Conservation (phyloP, 1,284 basidiomycete genomes). For the Leccinum subfulvum region DNA sequence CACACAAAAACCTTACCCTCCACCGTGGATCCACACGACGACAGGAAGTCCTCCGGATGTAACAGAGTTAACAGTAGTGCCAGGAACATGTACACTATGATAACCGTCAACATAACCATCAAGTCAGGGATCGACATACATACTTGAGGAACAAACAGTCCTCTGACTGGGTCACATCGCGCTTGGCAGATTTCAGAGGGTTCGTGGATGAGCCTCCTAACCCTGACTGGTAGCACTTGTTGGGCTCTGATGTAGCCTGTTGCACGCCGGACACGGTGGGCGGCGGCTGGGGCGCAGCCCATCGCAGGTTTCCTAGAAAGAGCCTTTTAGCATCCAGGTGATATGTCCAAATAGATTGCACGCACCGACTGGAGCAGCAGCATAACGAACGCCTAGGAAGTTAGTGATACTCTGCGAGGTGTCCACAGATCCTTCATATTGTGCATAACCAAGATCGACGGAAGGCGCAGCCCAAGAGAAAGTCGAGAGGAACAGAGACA, state of each 20-base stretch:
- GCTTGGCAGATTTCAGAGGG: slow-evolving; percentile 8
- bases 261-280: slow-evolving; percentile 19
- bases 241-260: slow-evolving; percentile 20
- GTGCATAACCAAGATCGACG: slow-evolving; percentile 31
- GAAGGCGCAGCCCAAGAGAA: background rate
- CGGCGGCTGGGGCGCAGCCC: slow-evolving; percentile 27
- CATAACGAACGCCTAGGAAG: slow-evolving; percentile 36
- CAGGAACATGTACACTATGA: slow-evolving; percentile 30
- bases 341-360: background rate
- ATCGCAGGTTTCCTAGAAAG: slow-evolving; percentile 27
- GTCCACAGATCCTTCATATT: slow-evolving; percentile 33
- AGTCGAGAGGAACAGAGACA: background rate
- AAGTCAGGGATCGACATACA: background rate
- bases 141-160: slow-evolving; percentile 37
- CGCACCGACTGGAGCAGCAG: slow-evolving; percentile 33
- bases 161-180: slow-evolving; percentile 19
- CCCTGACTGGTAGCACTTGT: slow-evolving; percentile 20
- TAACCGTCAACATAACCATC: background rate
- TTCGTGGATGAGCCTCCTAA: slow-evolving; percentile 2
- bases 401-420: slow-evolving; percentile 21
- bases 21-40: slow-evolving; percentile 38
- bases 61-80: slow-evolving; percentile 6
- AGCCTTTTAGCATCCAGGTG: background rate
- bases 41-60: slow-evolving; percentile 27
- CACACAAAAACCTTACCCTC: slow-evolving; percentile 19